Evolutionary conservation across 2,329 filamentous ascomycete genomes (phyloP), one percentile per base, ranked within the genome.

Genomic region (Ophiostoma ulmi): DNA sequence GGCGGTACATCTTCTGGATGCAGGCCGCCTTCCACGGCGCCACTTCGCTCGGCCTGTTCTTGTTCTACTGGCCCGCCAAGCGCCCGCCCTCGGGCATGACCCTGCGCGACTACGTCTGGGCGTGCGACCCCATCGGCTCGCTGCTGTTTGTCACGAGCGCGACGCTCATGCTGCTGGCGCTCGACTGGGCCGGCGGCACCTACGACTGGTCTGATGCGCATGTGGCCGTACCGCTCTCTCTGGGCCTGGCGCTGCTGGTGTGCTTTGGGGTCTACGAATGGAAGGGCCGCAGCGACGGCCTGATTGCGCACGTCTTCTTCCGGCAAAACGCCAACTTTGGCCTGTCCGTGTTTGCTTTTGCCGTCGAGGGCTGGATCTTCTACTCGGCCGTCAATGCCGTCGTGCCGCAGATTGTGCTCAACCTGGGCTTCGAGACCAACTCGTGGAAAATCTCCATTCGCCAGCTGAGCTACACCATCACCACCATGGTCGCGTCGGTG

Each of bases 1-100:
- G 85, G 85, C 79, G 85, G 1, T 81, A 82, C 73, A 87, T 87
- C 73, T 87, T 86, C 75, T 87, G 85, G 85, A 85, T 87, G 17
- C 85, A 87, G 76, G 84, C 85, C 1, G 84, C 79, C 7, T 83
- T 87, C 72, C 84, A 86, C 72, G 79, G 80, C 10, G 76, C 80
- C 17, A 85, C 83, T 0, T 79, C 80, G 1, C 48, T 84, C 0
- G 84, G 84, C 3, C 76, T 87, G 41, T 75, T 86, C 44, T 73
- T 80, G 36, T 81, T 84, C 76, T 82, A 85, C 78, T 80, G 80
- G 79, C 81, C 81, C 36, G 79, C 80, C 3, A 81, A 80, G 73
- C 80, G 80, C 72, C 76, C 75, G 64, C 73, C 73, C 7, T 79
- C 78, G 35, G 77, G 79, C 0, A 70, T 82, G 78, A 75, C 78